Percentiles rank a stretch among this genome's conserved stretches.
Conservation (phyloP, 2,329 filamentous ascomycete species). For the Monilinia polystroma region DNA sequence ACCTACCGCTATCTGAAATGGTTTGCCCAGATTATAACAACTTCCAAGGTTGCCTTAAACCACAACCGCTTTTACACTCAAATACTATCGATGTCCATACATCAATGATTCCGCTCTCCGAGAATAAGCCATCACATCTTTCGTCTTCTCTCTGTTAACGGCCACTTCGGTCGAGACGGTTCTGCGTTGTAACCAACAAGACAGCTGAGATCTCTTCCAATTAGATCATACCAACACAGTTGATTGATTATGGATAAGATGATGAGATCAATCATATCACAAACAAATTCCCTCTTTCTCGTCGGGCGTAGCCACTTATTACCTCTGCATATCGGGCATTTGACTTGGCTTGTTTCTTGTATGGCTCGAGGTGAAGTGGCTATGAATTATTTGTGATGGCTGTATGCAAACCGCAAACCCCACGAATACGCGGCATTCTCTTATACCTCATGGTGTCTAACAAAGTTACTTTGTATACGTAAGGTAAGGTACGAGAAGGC, state of each 20-base stretch:
- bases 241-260: constrained; percentile 6
- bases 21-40: constrained; percentile 24
- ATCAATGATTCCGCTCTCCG: not conserved
- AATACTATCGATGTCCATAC: constrained; percentile 19
- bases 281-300: constrained; percentile 9
- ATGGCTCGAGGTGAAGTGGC: constrained; percentile 4
- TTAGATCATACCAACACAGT: not conserved
- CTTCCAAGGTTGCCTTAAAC: constrained; percentile 17
- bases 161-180: not conserved
- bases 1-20: constrained; percentile 8
- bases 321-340: constrained; percentile 20
- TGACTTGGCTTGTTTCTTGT: not conserved
- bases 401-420: constrained; percentile 20
- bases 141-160: constrained; percentile 15
- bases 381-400: constrained; percentile 3
- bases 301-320: constrained; percentile 16
- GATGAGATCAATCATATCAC: not conserved
- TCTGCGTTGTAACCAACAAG: constrained; percentile 19
- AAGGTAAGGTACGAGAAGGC: constrained; percentile 23
- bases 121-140: constrained; percentile 9
- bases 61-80: constrained; percentile 6
- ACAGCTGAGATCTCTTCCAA: constrained; percentile 4
- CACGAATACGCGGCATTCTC: constrained; percentile 18
- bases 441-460: constrained; percentile 17
- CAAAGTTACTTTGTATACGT: constrained; percentile 1